A percentile compares a stretch with the other conserved stretches of the same genome.
phyloP scores from a whole-genome alignment of 208 protist species.

The Acanthamoeba sp. region DNA sequence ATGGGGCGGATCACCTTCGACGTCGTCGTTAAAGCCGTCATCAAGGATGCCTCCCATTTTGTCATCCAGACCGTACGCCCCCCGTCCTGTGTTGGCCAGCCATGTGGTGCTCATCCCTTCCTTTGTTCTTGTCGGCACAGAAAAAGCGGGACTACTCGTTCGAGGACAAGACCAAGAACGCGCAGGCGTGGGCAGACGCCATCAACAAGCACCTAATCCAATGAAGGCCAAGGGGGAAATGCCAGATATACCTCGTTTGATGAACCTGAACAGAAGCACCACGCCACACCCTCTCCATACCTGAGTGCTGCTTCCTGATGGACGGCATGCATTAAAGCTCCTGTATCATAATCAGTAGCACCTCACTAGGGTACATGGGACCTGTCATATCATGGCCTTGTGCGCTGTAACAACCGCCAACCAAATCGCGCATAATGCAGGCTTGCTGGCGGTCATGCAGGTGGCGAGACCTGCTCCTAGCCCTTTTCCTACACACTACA shows the following conservation, averaged over 20 bases:
- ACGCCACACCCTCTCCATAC: background rate
- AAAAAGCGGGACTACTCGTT: constrained; percentile 45
- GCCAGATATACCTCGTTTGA: no score
- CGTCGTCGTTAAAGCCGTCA: background rate
- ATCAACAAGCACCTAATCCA: background rate
- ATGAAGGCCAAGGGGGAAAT: no score
- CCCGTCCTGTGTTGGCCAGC: no score
- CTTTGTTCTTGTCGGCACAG: background rate
- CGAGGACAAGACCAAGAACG: constrained; percentile 49
- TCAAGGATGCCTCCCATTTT: constrained; percentile 21
- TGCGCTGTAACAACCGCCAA: no score
- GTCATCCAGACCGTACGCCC: constrained; percentile 9
- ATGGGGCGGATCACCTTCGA: constrained; percentile 78
- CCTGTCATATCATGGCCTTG: no score
- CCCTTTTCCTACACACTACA: no score
- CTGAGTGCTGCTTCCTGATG: background rate
- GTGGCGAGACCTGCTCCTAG: no score
- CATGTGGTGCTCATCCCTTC: no score
- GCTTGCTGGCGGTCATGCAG: no score
- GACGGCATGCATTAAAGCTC: background rate
- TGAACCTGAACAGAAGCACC: no score
- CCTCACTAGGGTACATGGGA: no score
- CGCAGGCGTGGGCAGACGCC: background rate
- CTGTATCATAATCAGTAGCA: background rate
- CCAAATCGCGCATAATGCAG: no score